Evolutionary conservation across 352 stramenopile species (phyloP), one percentile per base, ranked within the genome.

Genomic region (Globisporangium paddicum): DNA sequence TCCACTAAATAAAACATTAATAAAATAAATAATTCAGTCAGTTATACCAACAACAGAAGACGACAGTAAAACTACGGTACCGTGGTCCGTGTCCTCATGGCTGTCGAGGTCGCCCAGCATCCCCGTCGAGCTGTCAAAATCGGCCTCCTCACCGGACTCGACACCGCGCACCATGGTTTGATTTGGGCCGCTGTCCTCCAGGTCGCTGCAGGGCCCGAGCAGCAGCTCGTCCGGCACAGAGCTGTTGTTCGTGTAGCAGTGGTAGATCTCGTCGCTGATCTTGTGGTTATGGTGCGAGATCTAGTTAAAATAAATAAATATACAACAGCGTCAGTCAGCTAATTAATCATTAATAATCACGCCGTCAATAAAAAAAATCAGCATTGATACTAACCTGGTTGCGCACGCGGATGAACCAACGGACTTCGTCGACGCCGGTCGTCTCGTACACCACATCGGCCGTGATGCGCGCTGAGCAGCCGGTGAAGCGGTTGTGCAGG

Each of bases 191-290:
- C 47, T 54, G 46, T 1, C 23, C 2, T 63, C 60, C 7, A 63
- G 21, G 10, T 65, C 59, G 1, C 68, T 59, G n/a, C 18, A 47
- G 3, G 65, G 44, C 0, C 74, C 82, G 2, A 92, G 63, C 47
- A 90, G 57, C 47, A 90, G 55, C 25, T 89, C 79, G 40, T 92
- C 78, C 1, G 82, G 82, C 9, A 92, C 78, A 2, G 79, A 83
- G 71, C 75, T 92, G 70, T 88, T 92, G 66, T 86, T 92, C 21
- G 68, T 75, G 66, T 90, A 92, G 67, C 76, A 92, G 25, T 75
- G 73, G 68, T 82, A 87, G 60, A 92, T 90, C 57, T 89, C 79
- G 51, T 90, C 80, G 21, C 63, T 90, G 56, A 92, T 87, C 16
- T 69, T 68, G 49, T 92, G 82, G 62, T 92, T 92, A 51, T 92